Percentiles rank a stretch among this genome's conserved stretches.
Evolutionary conservation across 2,329 filamentous ascomycete species (phyloP).

Genomic region (Fusarium mundagurra): DNA sequence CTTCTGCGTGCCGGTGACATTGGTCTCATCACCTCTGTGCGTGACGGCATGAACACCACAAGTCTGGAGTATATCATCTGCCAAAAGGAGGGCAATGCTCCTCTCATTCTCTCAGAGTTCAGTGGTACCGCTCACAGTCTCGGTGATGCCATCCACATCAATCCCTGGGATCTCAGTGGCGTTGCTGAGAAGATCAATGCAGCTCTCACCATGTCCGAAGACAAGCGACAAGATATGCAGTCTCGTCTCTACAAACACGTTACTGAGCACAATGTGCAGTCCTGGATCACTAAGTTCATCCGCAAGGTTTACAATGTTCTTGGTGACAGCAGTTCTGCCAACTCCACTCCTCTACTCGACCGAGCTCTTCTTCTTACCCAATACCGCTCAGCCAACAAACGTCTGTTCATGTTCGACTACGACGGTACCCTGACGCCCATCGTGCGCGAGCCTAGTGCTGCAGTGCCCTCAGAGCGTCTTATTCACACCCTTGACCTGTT

Average conservation of each 20-base stretch:
- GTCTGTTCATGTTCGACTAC: slow-evolving; percentile 98
- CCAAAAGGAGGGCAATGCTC: slow-evolving; percentile 86
- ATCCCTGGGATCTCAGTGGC: slow-evolving; percentile 90
- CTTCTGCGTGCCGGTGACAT: slow-evolving; percentile 91
- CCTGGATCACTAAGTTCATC: slow-evolving; percentile 84
- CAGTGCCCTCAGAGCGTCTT: slow-evolving; percentile 85
- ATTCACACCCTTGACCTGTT: slow-evolving; percentile 82
- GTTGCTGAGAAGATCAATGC: slow-evolving; percentile 86
- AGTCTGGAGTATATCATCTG: slow-evolving; percentile 94
- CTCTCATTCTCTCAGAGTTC: slow-evolving; percentile 94
- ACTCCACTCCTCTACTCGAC: slow-evolving; percentile 85
- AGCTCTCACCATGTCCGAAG: slow-evolving; percentile 78
- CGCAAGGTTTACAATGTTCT: slow-evolving; percentile 83
- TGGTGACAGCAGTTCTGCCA: slow-evolving; percentile 76
- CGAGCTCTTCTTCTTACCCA: slow-evolving; percentile 74
- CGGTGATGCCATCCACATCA: slow-evolving; percentile 90
- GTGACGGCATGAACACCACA: slow-evolving; percentile 98
- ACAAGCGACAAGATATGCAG: slow-evolving; percentile 75
- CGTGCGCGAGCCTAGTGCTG: slow-evolving; percentile 88
- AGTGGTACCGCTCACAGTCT: slow-evolving; percentile 92
- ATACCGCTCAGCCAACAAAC: slow-evolving; percentile 79
- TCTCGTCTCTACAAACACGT: slow-evolving; percentile 83
- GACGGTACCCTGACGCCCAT: slow-evolving; percentile 97
- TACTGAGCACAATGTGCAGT: slow-evolving; percentile 83
- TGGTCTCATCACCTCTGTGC: slow-evolving; percentile 92